phyloP scores from a whole-genome alignment of 345 rosid species.

The Adansonia digitata region DNA sequence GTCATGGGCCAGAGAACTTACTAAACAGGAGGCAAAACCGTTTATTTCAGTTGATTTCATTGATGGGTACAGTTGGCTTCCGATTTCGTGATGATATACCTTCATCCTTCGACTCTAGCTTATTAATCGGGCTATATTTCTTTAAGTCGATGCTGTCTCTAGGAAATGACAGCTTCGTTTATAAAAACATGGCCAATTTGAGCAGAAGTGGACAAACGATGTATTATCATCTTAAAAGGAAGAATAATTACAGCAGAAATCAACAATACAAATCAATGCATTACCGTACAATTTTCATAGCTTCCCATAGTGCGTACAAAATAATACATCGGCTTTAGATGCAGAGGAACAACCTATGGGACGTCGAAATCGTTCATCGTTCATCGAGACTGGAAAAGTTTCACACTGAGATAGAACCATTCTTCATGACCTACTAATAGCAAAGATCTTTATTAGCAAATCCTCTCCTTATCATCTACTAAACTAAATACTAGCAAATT shows the following conservation, averaged over 20 bases:
- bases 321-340: not conserved
- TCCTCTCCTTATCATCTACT: not conserved
- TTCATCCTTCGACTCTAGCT: not conserved
- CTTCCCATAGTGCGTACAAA: not conserved
- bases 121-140: no score
- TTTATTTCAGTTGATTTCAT: slow-evolving; percentile 73
- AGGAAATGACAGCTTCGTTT: no score
- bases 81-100: not conserved
- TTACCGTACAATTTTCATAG: slow-evolving; percentile 10
- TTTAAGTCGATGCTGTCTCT: no score
- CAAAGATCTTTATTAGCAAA: slow-evolving; percentile 17
- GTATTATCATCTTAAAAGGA: not conserved
- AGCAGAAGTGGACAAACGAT: not conserved
- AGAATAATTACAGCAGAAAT: not conserved
- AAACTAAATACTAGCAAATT: not conserved
- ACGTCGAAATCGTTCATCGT: not conserved
- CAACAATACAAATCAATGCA: slow-evolving; percentile 17
- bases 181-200: no score
- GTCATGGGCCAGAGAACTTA: slow-evolving; percentile 88
- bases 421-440: slow-evolving; percentile 84
- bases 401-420: slow-evolving; percentile 82
- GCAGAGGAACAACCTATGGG: slow-evolving; percentile 12
- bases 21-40: slow-evolving; percentile 77
- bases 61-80: slow-evolving; percentile 76
- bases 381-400: slow-evolving; percentile 72